Conservation (phyloP, 345 rosid species). For the Eucalyptus regnans region DNA sequence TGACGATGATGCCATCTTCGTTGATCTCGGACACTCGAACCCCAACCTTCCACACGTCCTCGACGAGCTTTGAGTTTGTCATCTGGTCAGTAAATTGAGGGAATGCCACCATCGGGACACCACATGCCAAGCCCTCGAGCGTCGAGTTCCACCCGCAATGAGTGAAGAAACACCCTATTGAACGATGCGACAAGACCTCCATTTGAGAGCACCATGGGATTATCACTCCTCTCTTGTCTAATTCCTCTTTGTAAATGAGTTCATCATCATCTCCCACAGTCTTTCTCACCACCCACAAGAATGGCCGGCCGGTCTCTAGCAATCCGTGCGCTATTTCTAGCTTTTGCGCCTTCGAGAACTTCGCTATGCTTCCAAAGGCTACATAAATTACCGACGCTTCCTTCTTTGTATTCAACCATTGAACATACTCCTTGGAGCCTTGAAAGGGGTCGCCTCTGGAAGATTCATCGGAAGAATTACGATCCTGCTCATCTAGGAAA, state of each 20-base stretch:
- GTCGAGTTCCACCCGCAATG: slow-evolving; percentile 35
- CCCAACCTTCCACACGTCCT: slow-evolving; percentile 17
- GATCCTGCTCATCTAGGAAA: not conserved
- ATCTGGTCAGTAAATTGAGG: slow-evolving; percentile 21
- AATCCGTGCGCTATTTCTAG: not conserved
- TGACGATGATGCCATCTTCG: slow-evolving; percentile 1
- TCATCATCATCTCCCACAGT: not conserved
- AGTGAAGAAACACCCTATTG: slow-evolving; percentile 22
- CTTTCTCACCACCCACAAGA: slow-evolving; percentile 9
- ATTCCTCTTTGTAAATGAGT: not conserved
- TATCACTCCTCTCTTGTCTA: slow-evolving; percentile 1
- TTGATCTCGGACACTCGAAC: not conserved
- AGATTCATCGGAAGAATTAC: not conserved
- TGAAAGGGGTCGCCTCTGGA: not conserved
- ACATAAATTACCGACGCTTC: not conserved
- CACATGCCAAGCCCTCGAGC: slow-evolving; percentile 12
- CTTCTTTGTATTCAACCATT: not conserved
- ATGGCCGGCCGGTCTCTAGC: not conserved
- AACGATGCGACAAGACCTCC: slow-evolving; percentile 14
- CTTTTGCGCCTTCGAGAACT: not conserved
- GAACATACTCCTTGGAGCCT: not conserved
- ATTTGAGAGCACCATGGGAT: slow-evolving; percentile 28
- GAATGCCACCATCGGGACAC: slow-evolving; percentile 14
- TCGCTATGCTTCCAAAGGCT: not conserved
- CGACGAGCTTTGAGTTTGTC: slow-evolving; percentile 17